Evolutionary conservation across 2,329 filamentous ascomycete species (phyloP), one percentile per base, ranked within the genome.

Genomic region (Alternaria ethzedia): DNA sequence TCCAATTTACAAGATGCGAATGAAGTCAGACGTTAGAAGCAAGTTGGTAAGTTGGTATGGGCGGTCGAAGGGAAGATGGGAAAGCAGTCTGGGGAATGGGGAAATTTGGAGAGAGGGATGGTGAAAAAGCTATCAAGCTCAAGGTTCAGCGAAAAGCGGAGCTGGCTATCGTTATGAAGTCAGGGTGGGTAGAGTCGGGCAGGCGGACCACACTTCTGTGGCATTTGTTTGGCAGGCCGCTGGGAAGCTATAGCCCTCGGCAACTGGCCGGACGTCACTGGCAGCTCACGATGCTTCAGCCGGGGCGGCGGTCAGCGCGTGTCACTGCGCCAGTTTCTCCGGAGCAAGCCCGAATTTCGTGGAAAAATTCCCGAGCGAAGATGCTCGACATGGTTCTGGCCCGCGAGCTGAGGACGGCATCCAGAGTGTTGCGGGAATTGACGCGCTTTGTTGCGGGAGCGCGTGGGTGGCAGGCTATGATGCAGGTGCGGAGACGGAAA

Each of bases 111-210:
- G 49, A 59, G 50, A 52, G 30, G 49, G 56, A 59, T 36, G 60
- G 60, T 46, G 50, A 63, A 55, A 41, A 59, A 54, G 47, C 58
- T 66, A 59, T 60, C 56, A 50, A 23, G 50, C 20, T 50, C 44
- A n/a, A 17, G 51, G 23, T 64, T 61, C 59, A 63, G 65, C 59
- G 51, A 66, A 65, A 66, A 66, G 67, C 62, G 57, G 59, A 57
- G 49, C 59, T 66, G 64, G 59, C 63, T 62, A 55, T 69, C 66
- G 67, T 69, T 74, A 75, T 71, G 67, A 72, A 71, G 70, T 74
- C 69, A 75, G 69, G 67, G 71, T 78, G 78, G 78, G 72, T 80
- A 80, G 72, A 76, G 66, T 76, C 78, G 78, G 77, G 68, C 75
- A 73, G 69, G 73, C 76, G 76, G 76, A 77, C 70, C 68, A 72